Evolutionary conservation across 805 yeast genomes (phyloP).

Genomic region (Pichia insulana): DNA sequence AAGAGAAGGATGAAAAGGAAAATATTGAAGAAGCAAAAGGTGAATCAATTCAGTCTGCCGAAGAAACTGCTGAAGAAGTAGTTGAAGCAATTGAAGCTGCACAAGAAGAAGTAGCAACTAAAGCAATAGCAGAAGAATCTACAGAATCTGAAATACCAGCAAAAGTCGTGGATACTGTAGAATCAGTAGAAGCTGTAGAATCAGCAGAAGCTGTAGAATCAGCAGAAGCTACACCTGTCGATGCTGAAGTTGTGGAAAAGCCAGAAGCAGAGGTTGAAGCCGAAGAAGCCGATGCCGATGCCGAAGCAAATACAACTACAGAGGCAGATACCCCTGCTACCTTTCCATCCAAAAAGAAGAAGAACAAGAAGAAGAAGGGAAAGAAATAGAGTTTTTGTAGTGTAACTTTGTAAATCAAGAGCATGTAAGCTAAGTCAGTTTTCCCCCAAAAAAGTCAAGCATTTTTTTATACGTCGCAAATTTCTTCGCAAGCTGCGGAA

Average conservation of each 20-base stretch:
- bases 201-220: constrained; percentile 4
- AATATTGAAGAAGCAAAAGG: constrained; percentile 13
- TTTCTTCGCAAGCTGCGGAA: too few relatives aligned
- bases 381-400: constrained; percentile 5
- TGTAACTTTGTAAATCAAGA: too few relatives aligned
- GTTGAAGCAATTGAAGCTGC: constrained; percentile 4
- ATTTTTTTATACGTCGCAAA: too few relatives aligned
- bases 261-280: background rate
- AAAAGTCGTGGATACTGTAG: constrained; percentile 1
- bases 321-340: background rate
- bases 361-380: constrained; percentile 12
- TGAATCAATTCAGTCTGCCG: too few relatives aligned
- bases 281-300: background rate
- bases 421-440: too few relatives aligned
- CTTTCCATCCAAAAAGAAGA: background rate
- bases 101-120: constrained; percentile 9
- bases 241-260: constrained; percentile 28
- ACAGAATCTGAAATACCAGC: constrained; percentile 4
- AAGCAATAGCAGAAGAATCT: constrained; percentile 11
- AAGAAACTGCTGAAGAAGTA: constrained; percentile 2
- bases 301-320: too few relatives aligned
- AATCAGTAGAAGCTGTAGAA: constrained; percentile 8
- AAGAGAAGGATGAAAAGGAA: constrained; percentile 5
- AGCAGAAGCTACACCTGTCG: constrained; percentile 7
- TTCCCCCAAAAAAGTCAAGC: too few relatives aligned